Percentiles rank a stretch among this genome's conserved stretches.
Evolutionary conservation across 2,329 filamentous ascomycete species (phyloP).

Genomic region (Chrysoporthe puriensis): DNA sequence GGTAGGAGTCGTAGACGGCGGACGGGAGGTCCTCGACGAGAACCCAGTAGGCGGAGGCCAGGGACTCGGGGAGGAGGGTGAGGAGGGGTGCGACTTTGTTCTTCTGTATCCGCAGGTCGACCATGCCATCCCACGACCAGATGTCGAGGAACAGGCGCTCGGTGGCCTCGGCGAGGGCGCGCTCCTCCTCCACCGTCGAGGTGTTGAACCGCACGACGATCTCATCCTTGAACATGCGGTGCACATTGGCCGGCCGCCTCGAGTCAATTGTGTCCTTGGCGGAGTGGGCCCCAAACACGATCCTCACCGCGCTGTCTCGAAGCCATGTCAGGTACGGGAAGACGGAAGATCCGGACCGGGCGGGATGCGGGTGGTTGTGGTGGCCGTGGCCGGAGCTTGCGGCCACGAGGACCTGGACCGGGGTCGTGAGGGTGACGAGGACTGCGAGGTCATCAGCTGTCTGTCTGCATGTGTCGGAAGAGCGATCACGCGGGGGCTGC

Average conservation of each 20-base stretch:
- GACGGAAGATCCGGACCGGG: constrained; percentile 31
- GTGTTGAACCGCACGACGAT: constrained; percentile 91
- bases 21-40: constrained; percentile 81
- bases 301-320: constrained; percentile 53
- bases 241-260: constrained; percentile 31
- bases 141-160: constrained; percentile 82
- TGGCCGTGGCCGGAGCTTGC: constrained; percentile 26
- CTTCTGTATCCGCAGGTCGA: constrained; percentile 80
- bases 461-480: background rate
- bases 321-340: constrained; percentile 56
- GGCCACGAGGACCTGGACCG: constrained; percentile 11
- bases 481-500: background rate
- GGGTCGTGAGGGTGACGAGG: constrained; percentile 15
- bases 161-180: constrained; percentile 72
- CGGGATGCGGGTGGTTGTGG: constrained; percentile 26
- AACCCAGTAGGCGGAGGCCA: constrained; percentile 72
- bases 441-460: constrained; percentile 2
- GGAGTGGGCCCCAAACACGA: constrained; percentile 52
- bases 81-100: constrained; percentile 79
- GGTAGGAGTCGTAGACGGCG: constrained; percentile 77
- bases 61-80: constrained; percentile 73
- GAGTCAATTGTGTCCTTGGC: constrained; percentile 35
- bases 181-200: constrained; percentile 68
- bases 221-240: constrained; percentile 69
- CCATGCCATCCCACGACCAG: constrained; percentile 74